Evolutionary conservation across 2,329 filamentous ascomycete genomes (phyloP).

Genomic region (Penicillium sp.): DNA sequence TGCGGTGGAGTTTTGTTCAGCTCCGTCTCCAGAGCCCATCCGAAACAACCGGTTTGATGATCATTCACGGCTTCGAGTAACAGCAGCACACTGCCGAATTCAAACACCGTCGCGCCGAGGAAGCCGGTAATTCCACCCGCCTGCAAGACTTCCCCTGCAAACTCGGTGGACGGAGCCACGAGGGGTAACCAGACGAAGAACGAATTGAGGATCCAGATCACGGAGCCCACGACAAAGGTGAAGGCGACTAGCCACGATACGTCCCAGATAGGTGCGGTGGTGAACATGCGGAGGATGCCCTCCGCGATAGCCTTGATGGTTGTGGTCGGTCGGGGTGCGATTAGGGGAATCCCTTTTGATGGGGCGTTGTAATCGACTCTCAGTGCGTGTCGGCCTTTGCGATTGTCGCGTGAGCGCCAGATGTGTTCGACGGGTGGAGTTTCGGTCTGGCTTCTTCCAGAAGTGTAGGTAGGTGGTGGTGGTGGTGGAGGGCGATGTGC

Average conservation of each 20-base stretch:
- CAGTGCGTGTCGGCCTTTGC: conserved; percentile 44
- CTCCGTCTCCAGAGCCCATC: conserved; percentile 58
- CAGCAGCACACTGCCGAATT: conserved; percentile 57
- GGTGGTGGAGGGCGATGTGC: conserved; percentile 3
- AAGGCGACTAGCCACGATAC: conserved; percentile 51
- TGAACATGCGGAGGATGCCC: conserved; percentile 46
- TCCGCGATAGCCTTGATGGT: conserved; percentile 25
- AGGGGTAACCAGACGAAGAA: conserved; percentile 61
- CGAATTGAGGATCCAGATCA: conserved; percentile 54
- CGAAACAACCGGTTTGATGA: conserved; percentile 59
- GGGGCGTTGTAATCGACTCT: conserved; percentile 21
- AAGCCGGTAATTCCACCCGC: conserved; percentile 59
- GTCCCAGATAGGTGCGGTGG: conserved; percentile 50
- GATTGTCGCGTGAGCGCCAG: conserved; percentile 44
- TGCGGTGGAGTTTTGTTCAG: conserved; percentile 27
- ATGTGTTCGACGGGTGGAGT: conserved; percentile 21
- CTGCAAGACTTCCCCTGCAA: conserved; percentile 47
- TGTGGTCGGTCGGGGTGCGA: conserved; percentile 31
- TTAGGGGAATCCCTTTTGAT: conserved; percentile 18
- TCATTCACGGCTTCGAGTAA: conserved; percentile 65
- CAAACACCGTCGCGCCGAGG: conserved; percentile 63
- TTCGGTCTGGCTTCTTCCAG: too few relatives aligned
- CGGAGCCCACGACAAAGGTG: conserved; percentile 50
- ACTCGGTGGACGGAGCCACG: conserved; percentile 47
- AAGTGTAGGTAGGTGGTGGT: not conserved